Evolutionary conservation across 305 asterid genomes (phyloP).

Genomic region (Withania somnifera): DNA sequence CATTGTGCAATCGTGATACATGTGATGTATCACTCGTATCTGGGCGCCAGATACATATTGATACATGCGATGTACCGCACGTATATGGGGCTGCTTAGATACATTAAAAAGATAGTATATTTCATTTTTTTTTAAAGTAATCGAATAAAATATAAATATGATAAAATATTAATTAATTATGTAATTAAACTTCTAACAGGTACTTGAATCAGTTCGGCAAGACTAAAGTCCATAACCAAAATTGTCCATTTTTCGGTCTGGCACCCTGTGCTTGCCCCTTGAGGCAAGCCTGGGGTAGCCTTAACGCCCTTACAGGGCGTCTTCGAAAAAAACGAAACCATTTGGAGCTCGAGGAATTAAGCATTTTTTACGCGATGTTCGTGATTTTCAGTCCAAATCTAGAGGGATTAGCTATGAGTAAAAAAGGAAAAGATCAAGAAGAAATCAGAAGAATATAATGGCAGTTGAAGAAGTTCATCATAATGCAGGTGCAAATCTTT

Average conservation of each 20-base stretch:
- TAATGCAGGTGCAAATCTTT: too few relatives aligned
- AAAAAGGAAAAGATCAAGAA: slow-evolving; percentile 51
- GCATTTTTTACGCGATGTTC: slow-evolving; percentile 64
- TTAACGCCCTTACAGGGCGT: slow-evolving; percentile 69
- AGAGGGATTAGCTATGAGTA: slow-evolving; percentile 77
- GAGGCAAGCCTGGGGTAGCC: slow-evolving; percentile 77
- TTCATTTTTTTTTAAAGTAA: too few relatives aligned
- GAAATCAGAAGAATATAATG: neutral
- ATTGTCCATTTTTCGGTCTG: slow-evolving; percentile 71
- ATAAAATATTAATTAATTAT: too few relatives aligned
- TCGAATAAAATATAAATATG: too few relatives aligned
- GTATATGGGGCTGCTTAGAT: too few relatives aligned
- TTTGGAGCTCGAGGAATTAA: slow-evolving; percentile 66
- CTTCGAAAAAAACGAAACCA: slow-evolving; percentile 69
- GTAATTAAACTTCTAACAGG: slow-evolving; percentile 6
- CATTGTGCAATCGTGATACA: too few relatives aligned
- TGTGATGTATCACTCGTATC: too few relatives aligned
- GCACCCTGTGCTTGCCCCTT: slow-evolving; percentile 70
- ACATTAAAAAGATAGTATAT: too few relatives aligned
- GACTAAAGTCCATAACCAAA: slow-evolving; percentile 51
- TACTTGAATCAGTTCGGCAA: slow-evolving; percentile 74
- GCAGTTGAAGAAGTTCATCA: neutral
- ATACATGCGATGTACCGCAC: too few relatives aligned
- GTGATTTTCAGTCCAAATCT: slow-evolving; percentile 74
- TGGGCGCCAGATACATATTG: too few relatives aligned